phyloP scores from a whole-genome alignment of 2,329 filamentous ascomycete genomes.

The Cladosporium oxysporum region DNA sequence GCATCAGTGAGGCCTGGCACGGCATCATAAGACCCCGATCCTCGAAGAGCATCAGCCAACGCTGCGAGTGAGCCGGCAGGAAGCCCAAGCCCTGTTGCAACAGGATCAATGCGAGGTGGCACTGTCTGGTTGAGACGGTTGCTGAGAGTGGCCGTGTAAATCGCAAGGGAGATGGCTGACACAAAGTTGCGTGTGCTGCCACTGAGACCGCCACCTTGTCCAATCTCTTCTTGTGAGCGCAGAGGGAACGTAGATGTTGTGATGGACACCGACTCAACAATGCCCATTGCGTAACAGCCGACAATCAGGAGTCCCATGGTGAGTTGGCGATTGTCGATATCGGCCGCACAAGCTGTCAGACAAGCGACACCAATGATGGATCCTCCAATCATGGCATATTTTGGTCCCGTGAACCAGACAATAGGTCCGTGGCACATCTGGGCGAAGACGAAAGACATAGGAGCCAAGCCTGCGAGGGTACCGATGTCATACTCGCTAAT shows the following conservation, averaged over 20 bases:
- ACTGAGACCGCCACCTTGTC: slow-evolving; percentile 27
- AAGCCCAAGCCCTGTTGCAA: slow-evolving; percentile 25
- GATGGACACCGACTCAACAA: slow-evolving; percentile 30
- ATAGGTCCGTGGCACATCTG: slow-evolving; percentile 32
- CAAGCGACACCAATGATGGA: slow-evolving; percentile 28
- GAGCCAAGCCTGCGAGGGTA: slow-evolving; percentile 28
- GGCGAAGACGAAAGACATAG: slow-evolving; percentile 32
- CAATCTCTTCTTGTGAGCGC: slow-evolving; percentile 32
- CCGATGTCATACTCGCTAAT: slow-evolving; percentile 33
- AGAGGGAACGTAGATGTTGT: slow-evolving; percentile 32
- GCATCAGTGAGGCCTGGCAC: slow-evolving; percentile 27
- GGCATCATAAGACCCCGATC: slow-evolving; percentile 22
- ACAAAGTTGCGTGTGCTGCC: slow-evolving; percentile 30
- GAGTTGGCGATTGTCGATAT: slow-evolving; percentile 27
- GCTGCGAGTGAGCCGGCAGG: slow-evolving; percentile 24
- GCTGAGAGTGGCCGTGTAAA: slow-evolving; percentile 29
- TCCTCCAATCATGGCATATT: slow-evolving; percentile 31
- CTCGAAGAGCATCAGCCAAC: slow-evolving; percentile 25
- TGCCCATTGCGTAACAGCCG: slow-evolving; percentile 29
- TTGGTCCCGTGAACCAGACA: slow-evolving; percentile 30
- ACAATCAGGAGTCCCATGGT: slow-evolving; percentile 29
- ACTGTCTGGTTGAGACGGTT: slow-evolving; percentile 28
- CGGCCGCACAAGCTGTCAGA: slow-evolving; percentile 26
- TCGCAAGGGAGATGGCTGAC: slow-evolving; percentile 28
- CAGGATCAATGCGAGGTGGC: slow-evolving; percentile 26